Evolutionary conservation across 768 basidiomycete genomes (phyloP).

Genomic region (Suillus sp.): DNA sequence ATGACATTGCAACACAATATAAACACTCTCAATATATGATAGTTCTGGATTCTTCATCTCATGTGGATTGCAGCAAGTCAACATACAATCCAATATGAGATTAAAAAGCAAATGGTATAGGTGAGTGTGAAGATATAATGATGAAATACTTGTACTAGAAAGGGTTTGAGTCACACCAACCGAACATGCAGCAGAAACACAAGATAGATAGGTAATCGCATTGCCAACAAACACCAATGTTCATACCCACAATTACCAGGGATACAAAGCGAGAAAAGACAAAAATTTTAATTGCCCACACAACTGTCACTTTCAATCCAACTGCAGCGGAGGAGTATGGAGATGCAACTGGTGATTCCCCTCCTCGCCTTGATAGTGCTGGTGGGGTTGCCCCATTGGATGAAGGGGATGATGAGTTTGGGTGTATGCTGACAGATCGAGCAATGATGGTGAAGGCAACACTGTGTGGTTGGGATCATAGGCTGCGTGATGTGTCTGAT

Average conservation of each 20-base stretch:
- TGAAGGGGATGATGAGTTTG: conserved; percentile 37
- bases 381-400: conserved; percentile 36
- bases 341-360: conserved; percentile 43
- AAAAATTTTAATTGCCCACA: conserved; percentile 2
- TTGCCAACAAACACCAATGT: conserved; percentile 24
- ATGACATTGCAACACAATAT: too few relatives aligned
- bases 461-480: conserved; percentile 30
- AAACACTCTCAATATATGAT: too few relatives aligned
- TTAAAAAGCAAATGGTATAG: conserved; percentile 31
- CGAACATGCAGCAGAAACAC: conserved; percentile 2
- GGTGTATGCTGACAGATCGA: conserved; percentile 33
- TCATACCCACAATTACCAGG: conserved; percentile 28
- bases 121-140: conserved; percentile 15
- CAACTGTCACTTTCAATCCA: conserved; percentile 45
- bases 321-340: conserved; percentile 47
- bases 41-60: too few relatives aligned
- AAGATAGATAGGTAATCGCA: conserved; percentile 1
- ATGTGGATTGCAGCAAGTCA: too few relatives aligned
- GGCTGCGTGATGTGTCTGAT: too few relatives aligned
- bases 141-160: conserved; percentile 16
- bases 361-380: conserved; percentile 38
- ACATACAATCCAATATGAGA: not conserved
- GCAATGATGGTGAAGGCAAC: conserved; percentile 35
- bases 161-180: conserved; percentile 10
- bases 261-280: conserved; percentile 27